Conservation (phyloP, 129 eudicot genomes). For the Scalesia atractyloides region DNA sequence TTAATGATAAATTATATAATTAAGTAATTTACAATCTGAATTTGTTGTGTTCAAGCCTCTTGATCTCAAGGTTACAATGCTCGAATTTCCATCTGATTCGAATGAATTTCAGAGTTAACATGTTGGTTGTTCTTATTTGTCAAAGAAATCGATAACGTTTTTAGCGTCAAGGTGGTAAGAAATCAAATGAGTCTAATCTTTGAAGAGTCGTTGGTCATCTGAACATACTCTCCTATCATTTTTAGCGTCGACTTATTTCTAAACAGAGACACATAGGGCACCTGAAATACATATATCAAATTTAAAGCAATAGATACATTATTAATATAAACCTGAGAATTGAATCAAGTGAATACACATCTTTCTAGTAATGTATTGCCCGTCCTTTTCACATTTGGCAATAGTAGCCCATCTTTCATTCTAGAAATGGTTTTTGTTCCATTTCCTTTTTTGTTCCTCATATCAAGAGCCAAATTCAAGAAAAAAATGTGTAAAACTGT, state of each 20-base stretch:
- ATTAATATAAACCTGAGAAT: too few relatives aligned
- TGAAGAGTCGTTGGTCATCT: slow-evolving; percentile 63
- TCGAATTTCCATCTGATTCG: slow-evolving; percentile 41
- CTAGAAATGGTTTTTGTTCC: slow-evolving; percentile 54
- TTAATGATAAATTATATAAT: not conserved
- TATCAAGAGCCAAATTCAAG: slow-evolving; percentile 25
- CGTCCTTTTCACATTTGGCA: slow-evolving; percentile 66
- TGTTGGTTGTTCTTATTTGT: slow-evolving; percentile 30
- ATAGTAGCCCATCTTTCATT: slow-evolving; percentile 74
- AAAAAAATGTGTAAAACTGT: too few relatives aligned
- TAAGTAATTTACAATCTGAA: slow-evolving; percentile 62
- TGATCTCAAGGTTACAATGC: slow-evolving; percentile 30
- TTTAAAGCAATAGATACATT: too few relatives aligned
- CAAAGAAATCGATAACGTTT: slow-evolving; percentile 44
- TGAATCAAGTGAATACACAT: slow-evolving; percentile 20
- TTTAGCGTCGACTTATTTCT: too few relatives aligned
- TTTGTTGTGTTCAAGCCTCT: slow-evolving; percentile 89
- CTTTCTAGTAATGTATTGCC: slow-evolving; percentile 73
- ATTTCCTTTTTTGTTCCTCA: slow-evolving; percentile 46
- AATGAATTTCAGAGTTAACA: slow-evolving; percentile 36
- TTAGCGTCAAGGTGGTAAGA: too few relatives aligned
- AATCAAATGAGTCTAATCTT: slow-evolving; percentile 72
- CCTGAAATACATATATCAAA: too few relatives aligned
- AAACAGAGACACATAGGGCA: too few relatives aligned
- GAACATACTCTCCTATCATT: slow-evolving; percentile 36